Evolutionary conservation across 768 basidiomycete genomes (phyloP).

Genomic region (Macrocybe gigantea): DNA sequence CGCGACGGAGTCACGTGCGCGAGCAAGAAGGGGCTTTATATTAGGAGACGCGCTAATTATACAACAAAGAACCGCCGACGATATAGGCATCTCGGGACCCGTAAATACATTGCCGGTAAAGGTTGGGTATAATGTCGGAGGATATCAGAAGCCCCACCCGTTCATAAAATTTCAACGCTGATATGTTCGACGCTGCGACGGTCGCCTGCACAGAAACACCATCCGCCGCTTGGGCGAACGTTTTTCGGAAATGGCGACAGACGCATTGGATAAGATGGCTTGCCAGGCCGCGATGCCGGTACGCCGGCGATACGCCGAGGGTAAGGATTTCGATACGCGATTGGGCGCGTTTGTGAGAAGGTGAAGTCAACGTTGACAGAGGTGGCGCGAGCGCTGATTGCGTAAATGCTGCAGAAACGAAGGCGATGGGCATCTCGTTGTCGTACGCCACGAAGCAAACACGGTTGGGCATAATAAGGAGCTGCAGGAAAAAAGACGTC

Average conservation of each 20-base stretch:
- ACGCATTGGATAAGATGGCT: conserved; percentile 33
- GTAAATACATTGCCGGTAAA: conserved; percentile 29
- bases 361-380: conserved; percentile 1
- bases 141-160: conserved; percentile 33
- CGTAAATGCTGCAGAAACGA: conserved; percentile 35
- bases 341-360: conserved; percentile 11
- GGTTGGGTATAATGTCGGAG: conserved; percentile 27
- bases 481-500: conserved; percentile 38
- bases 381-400: conserved; percentile 9
- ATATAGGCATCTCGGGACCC: conserved; percentile 38
- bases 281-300: conserved; percentile 37
- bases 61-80: conserved; percentile 27
- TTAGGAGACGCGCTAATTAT: not conserved
- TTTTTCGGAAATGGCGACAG: conserved; percentile 20
- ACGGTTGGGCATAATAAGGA: conserved; percentile 33
- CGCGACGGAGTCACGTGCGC: conserved; percentile 1
- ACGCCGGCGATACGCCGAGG: conserved; percentile 42
- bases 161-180: conserved; percentile 37
- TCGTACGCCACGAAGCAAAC: conserved; percentile 36
- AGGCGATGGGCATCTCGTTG: conserved; percentile 30
- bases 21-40: not conserved
- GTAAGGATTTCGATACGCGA: conserved; percentile 44
- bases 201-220: conserved; percentile 34
- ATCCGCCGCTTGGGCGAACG: conserved; percentile 14
- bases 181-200: conserved; percentile 35